These are phyloP conservation scores for Fusarium sp. DNA, from an alignment of 2,329 filamentous ascomycete species.

Conservation along the genomic window DNA sequence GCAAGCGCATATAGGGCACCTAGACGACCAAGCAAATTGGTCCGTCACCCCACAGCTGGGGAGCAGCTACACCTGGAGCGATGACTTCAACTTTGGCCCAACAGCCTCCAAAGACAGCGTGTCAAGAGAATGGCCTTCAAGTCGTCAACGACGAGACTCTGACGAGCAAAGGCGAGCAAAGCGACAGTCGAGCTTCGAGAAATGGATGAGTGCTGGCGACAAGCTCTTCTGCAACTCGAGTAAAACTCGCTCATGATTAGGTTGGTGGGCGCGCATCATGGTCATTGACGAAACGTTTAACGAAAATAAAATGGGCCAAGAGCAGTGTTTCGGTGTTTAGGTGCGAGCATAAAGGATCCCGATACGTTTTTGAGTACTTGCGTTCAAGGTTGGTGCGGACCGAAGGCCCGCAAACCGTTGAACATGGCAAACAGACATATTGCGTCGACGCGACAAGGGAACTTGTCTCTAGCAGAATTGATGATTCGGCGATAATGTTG, in stretches of 20 bases:
- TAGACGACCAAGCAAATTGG: conserved; percentile 28
- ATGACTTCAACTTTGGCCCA: conserved; percentile 3
- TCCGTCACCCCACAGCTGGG: conserved; percentile 26
- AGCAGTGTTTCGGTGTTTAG: conserved; percentile 3
- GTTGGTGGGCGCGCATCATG: background rate
- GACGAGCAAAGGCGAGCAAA: conserved; percentile 32
- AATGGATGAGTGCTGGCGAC: conserved; percentile 46
- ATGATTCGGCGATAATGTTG: conserved; percentile 1
- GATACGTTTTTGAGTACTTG: conserved; percentile 1
- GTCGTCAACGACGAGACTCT: conserved; percentile 9
- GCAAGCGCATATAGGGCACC: background rate
- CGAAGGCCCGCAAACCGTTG: background rate
- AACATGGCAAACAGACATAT: background rate
- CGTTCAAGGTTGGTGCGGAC: conserved; percentile 1
- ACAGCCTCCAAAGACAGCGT: background rate
- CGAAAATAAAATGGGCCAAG: conserved; percentile 5
- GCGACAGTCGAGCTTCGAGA: conserved; percentile 41
- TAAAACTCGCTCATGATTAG: conserved; percentile 24
- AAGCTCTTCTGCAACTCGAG: conserved; percentile 40
- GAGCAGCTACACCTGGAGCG: conserved; percentile 26
- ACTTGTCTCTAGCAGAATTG: conserved; percentile 7
- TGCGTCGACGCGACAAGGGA: background rate
- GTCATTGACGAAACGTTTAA: background rate
- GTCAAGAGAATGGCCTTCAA: conserved; percentile 8
- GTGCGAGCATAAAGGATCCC: conserved; percentile 14